Percentiles rank a stretch among this genome's conserved stretches.
phyloP scores from a whole-genome alignment of 2,329 filamentous ascomycete species.

The Leptographium galeiforme region DNA sequence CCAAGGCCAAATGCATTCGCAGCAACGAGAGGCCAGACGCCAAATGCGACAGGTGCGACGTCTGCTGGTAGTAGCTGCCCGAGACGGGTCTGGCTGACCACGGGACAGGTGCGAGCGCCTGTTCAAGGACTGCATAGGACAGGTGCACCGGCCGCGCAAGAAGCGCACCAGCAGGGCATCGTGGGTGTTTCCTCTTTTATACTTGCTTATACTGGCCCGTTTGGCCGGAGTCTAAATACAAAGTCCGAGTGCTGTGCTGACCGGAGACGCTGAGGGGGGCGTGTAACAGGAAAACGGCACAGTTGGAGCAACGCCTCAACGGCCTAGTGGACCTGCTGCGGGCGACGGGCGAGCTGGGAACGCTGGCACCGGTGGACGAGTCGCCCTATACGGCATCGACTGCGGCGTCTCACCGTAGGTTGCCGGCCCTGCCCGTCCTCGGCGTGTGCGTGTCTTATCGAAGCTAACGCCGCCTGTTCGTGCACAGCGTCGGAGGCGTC shows the following conservation, averaged over 20 bases:
- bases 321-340: slow-evolving; percentile 34
- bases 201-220: neutral
- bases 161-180: slow-evolving; percentile 36
- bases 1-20: slow-evolving; percentile 37
- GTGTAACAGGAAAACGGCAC: slow-evolving; percentile 31
- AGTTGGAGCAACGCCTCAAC: slow-evolving; percentile 35
- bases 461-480: too few species aligned
- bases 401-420: neutral
- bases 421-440: too few species aligned
- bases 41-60: slow-evolving; percentile 28
- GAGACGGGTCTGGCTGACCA: neutral
- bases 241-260: neutral
- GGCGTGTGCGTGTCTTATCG: too few species aligned
- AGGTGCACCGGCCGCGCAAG: slow-evolving; percentile 35
- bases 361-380: neutral
- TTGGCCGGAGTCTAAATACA: neutral
- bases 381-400: neutral
- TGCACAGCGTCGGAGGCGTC: neutral
- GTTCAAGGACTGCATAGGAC: slow-evolving; percentile 31
- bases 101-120: slow-evolving; percentile 30
- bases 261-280: too few species aligned
- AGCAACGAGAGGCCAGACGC: slow-evolving; percentile 21
- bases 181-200: slow-evolving; percentile 23
- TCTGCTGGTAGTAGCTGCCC: neutral
- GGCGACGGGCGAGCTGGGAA: slow-evolving; percentile 24